Base-by-base conservation (phyloP, 805 yeast genomes). In the Allodekkera sacchari region DNA sequence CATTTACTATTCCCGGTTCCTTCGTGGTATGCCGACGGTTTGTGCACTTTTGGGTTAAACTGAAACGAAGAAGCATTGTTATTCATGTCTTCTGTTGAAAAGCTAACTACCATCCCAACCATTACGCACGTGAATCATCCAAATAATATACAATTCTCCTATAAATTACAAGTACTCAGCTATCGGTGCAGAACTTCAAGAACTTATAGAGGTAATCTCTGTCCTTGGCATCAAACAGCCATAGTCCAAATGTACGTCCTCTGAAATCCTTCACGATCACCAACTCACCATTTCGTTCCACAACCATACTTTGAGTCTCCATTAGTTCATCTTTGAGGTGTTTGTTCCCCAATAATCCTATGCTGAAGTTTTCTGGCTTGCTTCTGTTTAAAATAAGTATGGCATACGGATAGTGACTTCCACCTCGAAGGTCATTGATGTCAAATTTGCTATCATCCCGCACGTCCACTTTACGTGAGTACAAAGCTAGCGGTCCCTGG, bases 161-260 rank as follows among this genome's bases (percentile, higher is more conserved):
- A 20, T n/a, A n/a, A n/a, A n/a, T 25, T 13, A 11, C 12, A 23
- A 15, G 12, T 28, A n/a, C 13, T 28, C 18, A 44, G 22, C 38
- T 46, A 12, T 48, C 54, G 23, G 45, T 39, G 39, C 59, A 54
- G 30, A 39, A 55, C 26, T 47, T 42, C 19, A 54, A 32, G 15
- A 54, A 34, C 33, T 75, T 71, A 44, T 61, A 71, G 25, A 82
- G 58, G 43, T 71, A 70, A 27, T 66, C 67, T 52, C 89, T 63
- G 46, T 81, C 88, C 6, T 66, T 71, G 27, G 68, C 76, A 34
- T 80, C 74, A 48, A 78, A 83, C 14, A 82, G 66, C 92, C 92
- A 83, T 29, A 83, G 58, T 1, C 94, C 94, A 51, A 68, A 82
- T 9, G 81, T 77, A 27, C 78, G 83, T 15, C 81, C 85, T 31